Conservation (phyloP, 2,329 filamentous ascomycete species). For the Trichophyton simii region DNA sequence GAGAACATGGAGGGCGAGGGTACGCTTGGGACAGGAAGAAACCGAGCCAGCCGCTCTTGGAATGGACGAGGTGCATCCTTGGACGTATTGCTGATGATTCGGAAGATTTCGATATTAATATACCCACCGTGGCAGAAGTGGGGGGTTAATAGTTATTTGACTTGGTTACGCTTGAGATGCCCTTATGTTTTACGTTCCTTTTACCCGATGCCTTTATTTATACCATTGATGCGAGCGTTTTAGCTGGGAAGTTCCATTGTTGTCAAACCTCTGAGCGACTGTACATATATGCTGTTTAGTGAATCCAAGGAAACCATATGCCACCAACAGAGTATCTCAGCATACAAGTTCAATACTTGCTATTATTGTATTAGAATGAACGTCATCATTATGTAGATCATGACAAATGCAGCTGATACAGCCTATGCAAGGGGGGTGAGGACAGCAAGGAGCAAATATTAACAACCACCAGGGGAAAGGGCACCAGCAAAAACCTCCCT, state of each 20-base stretch:
- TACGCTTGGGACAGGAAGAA: slow-evolving; percentile 20
- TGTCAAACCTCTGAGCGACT: not conserved
- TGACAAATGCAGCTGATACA: not conserved
- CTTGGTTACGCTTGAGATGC: not conserved
- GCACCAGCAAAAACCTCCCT: not conserved
- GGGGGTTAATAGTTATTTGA: slow-evolving; percentile 1
- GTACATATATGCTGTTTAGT: not conserved
- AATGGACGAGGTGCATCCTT: slow-evolving; percentile 33
- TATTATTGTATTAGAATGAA: not conserved
- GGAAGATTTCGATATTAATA: slow-evolving; percentile 39
- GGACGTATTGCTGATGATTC: slow-evolving; percentile 27
- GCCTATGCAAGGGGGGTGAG: not conserved
- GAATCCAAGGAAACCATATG: too few species aligned
- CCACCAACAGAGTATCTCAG: not conserved
- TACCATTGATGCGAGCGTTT: not conserved
- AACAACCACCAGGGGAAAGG: not conserved
- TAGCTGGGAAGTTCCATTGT: not conserved
- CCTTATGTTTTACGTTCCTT: not conserved
- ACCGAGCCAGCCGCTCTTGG: slow-evolving; percentile 27
- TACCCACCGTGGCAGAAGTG: slow-evolving; percentile 18
- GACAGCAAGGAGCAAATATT: not conserved
- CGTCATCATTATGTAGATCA: not conserved
- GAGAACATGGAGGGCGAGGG: slow-evolving; percentile 17
- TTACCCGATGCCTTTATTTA: not conserved
- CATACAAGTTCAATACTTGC: not conserved